Conservation (phyloP, 1,284 basidiomycete genomes). For the Meira nashicola region DNA sequence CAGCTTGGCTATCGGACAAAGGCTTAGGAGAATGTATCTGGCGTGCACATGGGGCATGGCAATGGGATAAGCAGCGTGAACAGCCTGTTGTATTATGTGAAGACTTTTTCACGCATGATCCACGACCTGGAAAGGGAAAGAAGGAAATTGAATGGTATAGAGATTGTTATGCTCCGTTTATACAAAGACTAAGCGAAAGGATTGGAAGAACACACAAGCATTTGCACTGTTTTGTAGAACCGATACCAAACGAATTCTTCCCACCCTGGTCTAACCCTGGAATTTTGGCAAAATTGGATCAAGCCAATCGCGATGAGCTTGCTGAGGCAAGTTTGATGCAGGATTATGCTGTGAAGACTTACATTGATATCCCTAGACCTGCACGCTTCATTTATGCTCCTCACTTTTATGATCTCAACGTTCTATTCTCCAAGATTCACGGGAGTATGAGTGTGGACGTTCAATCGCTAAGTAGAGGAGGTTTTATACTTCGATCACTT, state of each 20-base stretch:
- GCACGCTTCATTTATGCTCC: conserved; percentile 38
- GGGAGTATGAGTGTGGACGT: conserved; percentile 46
- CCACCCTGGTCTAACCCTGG: conserved; percentile 35
- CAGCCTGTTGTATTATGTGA: conserved; percentile 73
- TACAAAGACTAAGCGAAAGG: conserved; percentile 26
- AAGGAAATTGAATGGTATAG: conserved; percentile 45
- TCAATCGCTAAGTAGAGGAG: conserved; percentile 43
- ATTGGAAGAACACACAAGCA: conserved; percentile 5
- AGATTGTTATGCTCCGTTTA: conserved; percentile 47
- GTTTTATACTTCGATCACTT: conserved; percentile 37
- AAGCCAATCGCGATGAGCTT: conserved; percentile 11
- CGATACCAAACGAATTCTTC: conserved; percentile 51
- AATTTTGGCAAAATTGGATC: conserved; percentile 11
- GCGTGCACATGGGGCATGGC: conserved; percentile 91
- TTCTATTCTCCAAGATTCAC: conserved; percentile 45
- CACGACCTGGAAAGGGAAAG: conserved; percentile 26
- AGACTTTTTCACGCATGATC: conserved; percentile 70
- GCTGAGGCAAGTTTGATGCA: conserved; percentile 19
- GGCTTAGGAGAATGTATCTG: conserved; percentile 63
- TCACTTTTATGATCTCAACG: conserved; percentile 52
- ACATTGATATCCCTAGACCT: conserved; percentile 32
- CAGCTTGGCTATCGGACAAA: conserved; percentile 28
- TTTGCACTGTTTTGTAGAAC: conserved; percentile 38
- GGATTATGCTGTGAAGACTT: conserved; percentile 24
- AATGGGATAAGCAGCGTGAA: conserved; percentile 69